phyloP scores from a whole-genome alignment of 345 rosid species.

The Pugionium cornutum region DNA sequence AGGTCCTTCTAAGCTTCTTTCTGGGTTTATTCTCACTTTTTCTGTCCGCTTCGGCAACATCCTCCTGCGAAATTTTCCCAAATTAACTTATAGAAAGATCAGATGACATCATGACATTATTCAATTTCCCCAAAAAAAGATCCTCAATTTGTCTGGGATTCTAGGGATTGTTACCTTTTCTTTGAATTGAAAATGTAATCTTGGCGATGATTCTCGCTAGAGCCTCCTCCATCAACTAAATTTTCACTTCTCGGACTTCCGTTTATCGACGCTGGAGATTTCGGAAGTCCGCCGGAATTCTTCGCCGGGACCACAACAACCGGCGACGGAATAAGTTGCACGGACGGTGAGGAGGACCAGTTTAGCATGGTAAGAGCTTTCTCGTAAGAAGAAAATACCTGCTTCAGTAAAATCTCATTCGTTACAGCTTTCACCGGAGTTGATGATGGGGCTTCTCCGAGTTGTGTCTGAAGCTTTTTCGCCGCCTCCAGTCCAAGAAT shows the following conservation, averaged over 20 bases:
- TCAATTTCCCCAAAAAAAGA: not conserved
- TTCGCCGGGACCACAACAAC: not conserved
- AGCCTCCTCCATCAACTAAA: constrained; percentile 39
- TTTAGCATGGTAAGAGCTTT: constrained; percentile 59
- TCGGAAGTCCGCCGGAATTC: constrained; percentile 37
- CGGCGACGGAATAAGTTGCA: constrained; percentile 35
- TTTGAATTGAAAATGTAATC: constrained; percentile 49
- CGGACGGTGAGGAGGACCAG: constrained; percentile 37
- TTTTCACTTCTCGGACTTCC: constrained; percentile 68
- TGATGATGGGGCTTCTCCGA: not conserved
- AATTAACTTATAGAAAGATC: constrained; percentile 18
- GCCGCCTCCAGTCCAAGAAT: constrained; percentile 57
- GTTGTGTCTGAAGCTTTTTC: constrained; percentile 53
- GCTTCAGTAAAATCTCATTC: constrained; percentile 43
- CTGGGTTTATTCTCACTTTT: constrained; percentile 60
- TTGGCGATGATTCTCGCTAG: not conserved
- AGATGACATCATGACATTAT: not conserved
- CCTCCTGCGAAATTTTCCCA: constrained; percentile 45
- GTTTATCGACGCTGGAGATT: constrained; percentile 56
- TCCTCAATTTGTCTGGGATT: not conserved
- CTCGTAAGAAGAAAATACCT: constrained; percentile 60
- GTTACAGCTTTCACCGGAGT: constrained; percentile 37
- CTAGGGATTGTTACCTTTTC: constrained; percentile 55
- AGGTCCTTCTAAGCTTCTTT: constrained; percentile 66
- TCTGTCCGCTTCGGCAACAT: constrained; percentile 62